Percentiles rank a stretch among this genome's conserved stretches.
phyloP scores from a whole-genome alignment of 805 yeast genomes.

The Kodamaea restingae region DNA sequence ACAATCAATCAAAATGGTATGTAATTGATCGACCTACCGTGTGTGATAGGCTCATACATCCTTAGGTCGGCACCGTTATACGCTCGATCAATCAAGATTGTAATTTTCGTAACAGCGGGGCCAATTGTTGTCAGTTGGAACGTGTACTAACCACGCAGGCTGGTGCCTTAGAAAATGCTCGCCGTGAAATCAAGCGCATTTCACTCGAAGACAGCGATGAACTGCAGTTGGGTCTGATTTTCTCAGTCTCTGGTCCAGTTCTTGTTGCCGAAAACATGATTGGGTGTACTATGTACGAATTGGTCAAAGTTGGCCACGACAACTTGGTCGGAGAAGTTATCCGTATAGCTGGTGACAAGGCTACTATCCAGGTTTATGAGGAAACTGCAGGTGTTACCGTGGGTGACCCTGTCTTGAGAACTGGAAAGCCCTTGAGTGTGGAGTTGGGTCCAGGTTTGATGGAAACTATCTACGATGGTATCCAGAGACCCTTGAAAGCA shows the following conservation, averaged over 20 bases:
- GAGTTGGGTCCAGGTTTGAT: constrained; percentile 99
- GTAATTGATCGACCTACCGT: neutral
- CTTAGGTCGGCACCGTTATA: neutral
- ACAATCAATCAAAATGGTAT: constrained; percentile 3
- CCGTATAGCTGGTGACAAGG: constrained; percentile 93
- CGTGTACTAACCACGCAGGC: constrained; percentile 47
- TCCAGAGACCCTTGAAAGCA: constrained; percentile 96
- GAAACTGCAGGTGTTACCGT: constrained; percentile 99
- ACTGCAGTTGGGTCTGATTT: constrained; percentile 80
- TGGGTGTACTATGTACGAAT: constrained; percentile 99
- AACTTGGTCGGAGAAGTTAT: constrained; percentile 97
- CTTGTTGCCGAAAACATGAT: constrained; percentile 97
- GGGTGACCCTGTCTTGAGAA: constrained; percentile 97
- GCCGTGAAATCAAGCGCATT: constrained; percentile 84
- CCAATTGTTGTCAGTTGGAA: neutral
- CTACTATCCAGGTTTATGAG: constrained; percentile 98
- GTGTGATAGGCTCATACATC: neutral
- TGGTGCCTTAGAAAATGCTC: constrained; percentile 95
- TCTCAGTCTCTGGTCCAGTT: constrained; percentile 97
- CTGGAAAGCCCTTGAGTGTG: constrained; percentile 98
- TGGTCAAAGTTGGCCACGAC: constrained; percentile 97
- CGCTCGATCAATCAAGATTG: neutral
- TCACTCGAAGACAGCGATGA: constrained; percentile 60
- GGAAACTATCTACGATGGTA: constrained; percentile 99
- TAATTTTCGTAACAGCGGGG: too few relatives aligned